These are phyloP conservation scores for Tuber umbilicatum DNA, from an alignment of 495 filamentous ascomycete genomes.

Conservation along the genomic window DNA sequence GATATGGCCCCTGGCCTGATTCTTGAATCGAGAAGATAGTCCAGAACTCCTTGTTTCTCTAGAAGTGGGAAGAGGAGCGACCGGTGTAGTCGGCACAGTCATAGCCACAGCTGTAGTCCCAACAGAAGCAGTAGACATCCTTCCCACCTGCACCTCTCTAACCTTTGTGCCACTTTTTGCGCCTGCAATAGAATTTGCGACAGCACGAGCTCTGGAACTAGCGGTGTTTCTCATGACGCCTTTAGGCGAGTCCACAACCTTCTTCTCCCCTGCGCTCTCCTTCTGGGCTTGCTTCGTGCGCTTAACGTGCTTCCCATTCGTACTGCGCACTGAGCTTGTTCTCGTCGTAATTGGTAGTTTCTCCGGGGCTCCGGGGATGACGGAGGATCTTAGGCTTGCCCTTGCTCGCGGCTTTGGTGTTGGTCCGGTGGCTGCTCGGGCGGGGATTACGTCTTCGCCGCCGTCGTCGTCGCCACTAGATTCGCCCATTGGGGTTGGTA, in stretches of 20 bases:
- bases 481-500: constrained; percentile 2
- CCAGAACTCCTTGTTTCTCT: neutral
- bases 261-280: neutral
- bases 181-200: neutral
- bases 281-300: neutral
- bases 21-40: neutral
- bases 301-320: neutral
- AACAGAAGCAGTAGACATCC: neutral
- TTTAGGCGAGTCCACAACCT: neutral
- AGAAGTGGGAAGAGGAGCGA: neutral
- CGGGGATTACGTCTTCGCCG: constrained; percentile 3
- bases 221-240: neutral
- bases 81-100: neutral
- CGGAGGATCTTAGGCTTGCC: constrained; percentile 14
- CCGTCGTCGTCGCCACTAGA: neutral
- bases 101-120: neutral
- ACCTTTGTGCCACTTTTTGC: neutral
- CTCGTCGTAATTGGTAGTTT: neutral
- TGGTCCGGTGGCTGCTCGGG: neutral
- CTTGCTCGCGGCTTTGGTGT: neutral
- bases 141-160: neutral
- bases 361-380: neutral
- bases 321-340: neutral
- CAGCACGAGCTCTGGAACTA: constrained; percentile 5
- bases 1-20: neutral